phyloP scores from a whole-genome alignment of 208 protist species.

The Naegleria lovaniensis region DNA sequence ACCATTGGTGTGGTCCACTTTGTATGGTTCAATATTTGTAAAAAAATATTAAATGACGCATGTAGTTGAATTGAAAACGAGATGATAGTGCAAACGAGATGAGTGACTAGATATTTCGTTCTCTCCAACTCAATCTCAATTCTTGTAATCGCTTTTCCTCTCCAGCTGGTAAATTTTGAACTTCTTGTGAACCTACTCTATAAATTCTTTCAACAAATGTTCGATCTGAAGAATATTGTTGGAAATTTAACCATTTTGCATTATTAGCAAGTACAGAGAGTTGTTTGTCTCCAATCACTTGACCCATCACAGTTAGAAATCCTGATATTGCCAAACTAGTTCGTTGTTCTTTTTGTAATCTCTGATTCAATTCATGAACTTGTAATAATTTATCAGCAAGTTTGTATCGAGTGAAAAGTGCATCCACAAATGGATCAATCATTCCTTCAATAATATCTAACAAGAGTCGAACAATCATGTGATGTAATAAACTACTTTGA shows the following conservation, averaged over 20 bases:
- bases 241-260: background rate
- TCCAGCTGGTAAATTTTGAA: background rate
- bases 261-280: background rate
- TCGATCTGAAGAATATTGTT: background rate
- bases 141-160: background rate
- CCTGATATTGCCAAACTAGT: background rate
- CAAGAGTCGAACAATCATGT: background rate
- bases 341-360: background rate
- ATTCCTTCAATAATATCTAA: background rate
- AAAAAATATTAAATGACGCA: too few relatives aligned
- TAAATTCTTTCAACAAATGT: background rate
- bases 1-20: too few relatives aligned
- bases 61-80: too few relatives aligned
- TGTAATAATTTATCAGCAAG: background rate
- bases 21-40: too few relatives aligned
- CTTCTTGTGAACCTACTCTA: background rate
- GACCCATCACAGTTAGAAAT: background rate
- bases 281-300: background rate
- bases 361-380: background rate
- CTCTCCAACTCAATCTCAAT: background rate
- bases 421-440: background rate
- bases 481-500: constrained; percentile 8
- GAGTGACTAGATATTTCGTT: too few relatives aligned
- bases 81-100: too few relatives aligned
- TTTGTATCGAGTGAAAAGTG: background rate